phyloP scores from a whole-genome alignment of 2,329 filamentous ascomycete genomes.

The Aureobasidium mangrovei region DNA sequence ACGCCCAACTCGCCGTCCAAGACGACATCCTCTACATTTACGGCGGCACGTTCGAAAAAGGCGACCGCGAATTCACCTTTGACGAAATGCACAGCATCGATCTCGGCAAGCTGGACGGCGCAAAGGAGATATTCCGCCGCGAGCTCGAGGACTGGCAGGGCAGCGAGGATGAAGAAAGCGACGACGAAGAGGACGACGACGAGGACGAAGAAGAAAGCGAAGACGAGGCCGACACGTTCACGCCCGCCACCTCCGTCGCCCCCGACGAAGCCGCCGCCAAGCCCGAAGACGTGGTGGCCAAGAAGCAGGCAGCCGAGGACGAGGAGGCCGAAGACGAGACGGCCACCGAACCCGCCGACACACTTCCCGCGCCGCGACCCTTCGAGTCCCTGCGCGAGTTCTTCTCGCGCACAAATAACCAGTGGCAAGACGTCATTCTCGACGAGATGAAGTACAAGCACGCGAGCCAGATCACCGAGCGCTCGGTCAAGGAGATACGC shows the following conservation, averaged over 20 bases:
- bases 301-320: conserved; percentile 43
- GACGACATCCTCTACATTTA: conserved; percentile 91
- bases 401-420: conserved; percentile 75
- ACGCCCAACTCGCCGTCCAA: conserved; percentile 81
- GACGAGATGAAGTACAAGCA: conserved; percentile 62
- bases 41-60: conserved; percentile 90
- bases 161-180: conserved; percentile 36
- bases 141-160: conserved; percentile 78
- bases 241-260: conserved; percentile 44
- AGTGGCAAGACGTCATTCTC: conserved; percentile 85
- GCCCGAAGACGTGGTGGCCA: conserved; percentile 27
- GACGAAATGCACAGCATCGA: conserved; percentile 91
- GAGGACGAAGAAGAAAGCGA: conserved; percentile 45
- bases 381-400: conserved; percentile 91
- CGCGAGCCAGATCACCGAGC: conserved; percentile 52
- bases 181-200: conserved; percentile 41
- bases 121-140: conserved; percentile 79
- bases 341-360: conserved; percentile 55
- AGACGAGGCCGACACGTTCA: conserved; percentile 25
- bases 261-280: conserved; percentile 21
- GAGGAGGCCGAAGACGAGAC: conserved; percentile 24
- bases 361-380: conserved; percentile 65
- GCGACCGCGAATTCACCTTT: conserved; percentile 89
- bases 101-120: conserved; percentile 88
- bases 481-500: conserved; percentile 83